Base-by-base conservation (phyloP, 495 filamentous ascomycete species). In the Hypoxylon lenormandii region DNA sequence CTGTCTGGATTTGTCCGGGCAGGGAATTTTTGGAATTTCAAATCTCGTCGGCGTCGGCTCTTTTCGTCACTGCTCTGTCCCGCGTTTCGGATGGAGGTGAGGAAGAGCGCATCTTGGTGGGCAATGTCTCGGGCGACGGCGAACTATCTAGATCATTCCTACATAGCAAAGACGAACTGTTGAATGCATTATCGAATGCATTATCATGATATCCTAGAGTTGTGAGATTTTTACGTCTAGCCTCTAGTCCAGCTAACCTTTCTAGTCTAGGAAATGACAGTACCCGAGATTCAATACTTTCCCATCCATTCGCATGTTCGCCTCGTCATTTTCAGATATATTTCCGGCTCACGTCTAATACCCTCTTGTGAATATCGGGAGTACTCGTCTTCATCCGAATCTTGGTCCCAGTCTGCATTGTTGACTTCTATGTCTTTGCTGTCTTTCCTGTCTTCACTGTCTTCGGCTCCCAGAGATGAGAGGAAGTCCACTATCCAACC, bases 21-120 rank as follows among this genome's bases (percentile, higher is more conserved):
- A 72, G 74, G 72, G 74, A 76, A 76, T 76, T 67, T 76, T 76
- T 76, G 72, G 37, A 76, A 67, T 60, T 33, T 19, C 12, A 56
- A 16, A 33, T 4, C 11, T 49, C 5, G 23, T 26, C 23, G 43
- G 12, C n/a, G 4, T 48, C 16, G 28, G 61, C 64, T 66, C 58
- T 66, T 74, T 72, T 74, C 66, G 38, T 70, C 46, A 56, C 18
- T 49, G 8, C 50, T 65, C 60, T 65, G 23, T 70, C 66, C 66
- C 56, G 36, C 36, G 59, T 15, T 15, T 43, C 42, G 66, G 66
- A 70, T 52, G 60, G 66, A 65, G 23, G 51, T 65, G 60, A 70
- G 49, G 66, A 70, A 70, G 66, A 70, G 52, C 8, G 4, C 5
- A 3, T 19, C 15, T 42, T 38, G n/a, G n/a, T n/a, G n/a, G n/a